Conservation (phyloP, 495 filamentous ascomycete genomes). For the Clavariopsis aquatica region DNA sequence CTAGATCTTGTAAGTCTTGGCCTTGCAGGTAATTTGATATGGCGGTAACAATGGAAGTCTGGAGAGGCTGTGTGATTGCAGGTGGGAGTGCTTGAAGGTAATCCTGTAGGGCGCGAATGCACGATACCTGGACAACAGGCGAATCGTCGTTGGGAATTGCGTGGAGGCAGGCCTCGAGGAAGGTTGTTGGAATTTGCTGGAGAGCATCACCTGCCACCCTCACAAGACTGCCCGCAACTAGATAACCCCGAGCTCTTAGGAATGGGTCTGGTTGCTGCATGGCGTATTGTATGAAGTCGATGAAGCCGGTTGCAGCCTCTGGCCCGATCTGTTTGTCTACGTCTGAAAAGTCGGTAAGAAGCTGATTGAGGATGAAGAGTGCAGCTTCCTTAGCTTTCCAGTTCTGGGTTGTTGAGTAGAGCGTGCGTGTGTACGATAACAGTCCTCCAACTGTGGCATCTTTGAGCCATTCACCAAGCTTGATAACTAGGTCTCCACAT, state of each 20-base stretch:
- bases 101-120: conserved; percentile 84
- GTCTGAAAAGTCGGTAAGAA: conserved; percentile 80
- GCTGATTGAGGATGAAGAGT: conserved; percentile 76
- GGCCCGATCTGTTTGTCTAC: conserved; percentile 63
- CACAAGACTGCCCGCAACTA: conserved; percentile 74
- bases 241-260: conserved; percentile 79
- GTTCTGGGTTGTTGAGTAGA: conserved; percentile 54
- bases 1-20: conserved; percentile 77
- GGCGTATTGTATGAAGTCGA: conserved; percentile 75
- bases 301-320: conserved; percentile 68
- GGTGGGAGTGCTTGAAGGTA: conserved; percentile 64
- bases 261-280: conserved; percentile 68
- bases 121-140: conserved; percentile 88
- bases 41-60: conserved; percentile 70
- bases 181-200: conserved; percentile 55
- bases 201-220: conserved; percentile 57
- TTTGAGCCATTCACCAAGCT: conserved; percentile 87
- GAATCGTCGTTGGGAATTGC: conserved; percentile 72
- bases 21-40: conserved; percentile 74
- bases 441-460: conserved; percentile 69
- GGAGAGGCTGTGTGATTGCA: conserved; percentile 59
- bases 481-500: conserved; percentile 85
- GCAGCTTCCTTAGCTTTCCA: conserved; percentile 75
- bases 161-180: conserved; percentile 75
- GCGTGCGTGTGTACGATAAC: conserved; percentile 66